Evolutionary conservation across 1,284 basidiomycete species (phyloP).

Genomic region (Moesziomyces antarcticus): DNA sequence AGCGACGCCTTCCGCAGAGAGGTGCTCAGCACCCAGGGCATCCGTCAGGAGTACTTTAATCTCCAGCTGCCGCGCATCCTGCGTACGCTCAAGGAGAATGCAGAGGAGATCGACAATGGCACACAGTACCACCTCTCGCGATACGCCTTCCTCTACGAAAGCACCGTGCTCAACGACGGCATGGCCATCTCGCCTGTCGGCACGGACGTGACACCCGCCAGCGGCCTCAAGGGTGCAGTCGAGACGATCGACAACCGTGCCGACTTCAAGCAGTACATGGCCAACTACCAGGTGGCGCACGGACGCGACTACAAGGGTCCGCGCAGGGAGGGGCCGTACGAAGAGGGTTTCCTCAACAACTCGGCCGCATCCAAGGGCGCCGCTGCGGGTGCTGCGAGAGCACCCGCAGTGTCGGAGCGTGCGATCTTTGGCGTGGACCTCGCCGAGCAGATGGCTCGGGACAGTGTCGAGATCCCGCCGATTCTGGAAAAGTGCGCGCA

Average conservation of each 20-base stretch:
- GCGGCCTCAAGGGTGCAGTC: conserved; percentile 84
- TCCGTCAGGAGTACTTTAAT: conserved; percentile 94
- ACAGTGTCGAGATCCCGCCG: conserved; percentile 86
- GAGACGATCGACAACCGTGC: conserved; percentile 92
- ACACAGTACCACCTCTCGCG: conserved; percentile 95
- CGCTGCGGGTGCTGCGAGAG: not conserved
- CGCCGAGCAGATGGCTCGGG: conserved; percentile 88
- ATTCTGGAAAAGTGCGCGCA: conserved; percentile 89
- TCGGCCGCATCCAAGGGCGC: conserved; percentile 11
- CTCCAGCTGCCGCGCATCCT: conserved; percentile 93
- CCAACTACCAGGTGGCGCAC: conserved; percentile 88
- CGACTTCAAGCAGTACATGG: conserved; percentile 97
- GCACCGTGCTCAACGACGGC: conserved; percentile 87
- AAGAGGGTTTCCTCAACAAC: conserved; percentile 65
- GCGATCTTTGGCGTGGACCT: conserved; percentile 85
- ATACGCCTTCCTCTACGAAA: conserved; percentile 94
- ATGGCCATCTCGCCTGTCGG: conserved; percentile 80
- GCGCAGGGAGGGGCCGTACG: conserved; percentile 66
- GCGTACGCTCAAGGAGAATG: conserved; percentile 90
- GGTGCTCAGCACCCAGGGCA: conserved; percentile 86
- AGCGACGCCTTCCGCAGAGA: conserved; percentile 91
- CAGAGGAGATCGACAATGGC: conserved; percentile 95
- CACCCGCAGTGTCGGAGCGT: conserved; percentile 67
- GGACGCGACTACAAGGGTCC: conserved; percentile 72
- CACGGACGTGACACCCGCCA: conserved; percentile 21